Base-by-base conservation (phyloP, 1,139 yeast species). In the Hanseniaspora gamundiae region DNA sequence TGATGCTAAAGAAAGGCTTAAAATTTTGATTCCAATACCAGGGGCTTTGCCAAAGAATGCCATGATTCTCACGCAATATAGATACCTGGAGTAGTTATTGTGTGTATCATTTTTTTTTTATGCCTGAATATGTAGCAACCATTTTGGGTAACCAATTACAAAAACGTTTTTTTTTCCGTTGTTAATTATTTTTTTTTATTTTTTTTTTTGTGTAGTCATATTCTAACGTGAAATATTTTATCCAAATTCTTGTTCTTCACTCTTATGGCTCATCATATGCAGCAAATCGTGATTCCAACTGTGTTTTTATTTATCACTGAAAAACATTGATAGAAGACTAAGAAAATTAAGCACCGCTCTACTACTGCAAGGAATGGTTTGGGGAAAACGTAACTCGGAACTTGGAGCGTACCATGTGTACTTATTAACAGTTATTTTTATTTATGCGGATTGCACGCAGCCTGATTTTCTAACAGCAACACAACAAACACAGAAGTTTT, bases 11-110 rank as follows among this genome's bases (percentile, higher is more conserved):
- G 40, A 40, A 17, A 11, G 41, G 30, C 60, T 86, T 49, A 80
- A 80, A 55, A 71, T 91, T 5, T 68, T 88, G 50, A 70, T 88
- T 52, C 97, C 98, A 0, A 81, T 84, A 20, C 95, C 95, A 1
- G 94, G 95, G 0, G 72, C 79, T 38, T 66, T 87, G 35, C 98
- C 98, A 0, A 66, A 70, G n/a, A 72, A 75, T 48, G 78, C 80
- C 1, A 66, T 80, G 55, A 58, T 84, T 1, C 61, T 83, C 39
- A 87, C 94, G 2, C 73, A 75, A 40, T 76, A 73, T 54, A 74
- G 87, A 50, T 84, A 80, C 56, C 71, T 77, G 39, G 94, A 84
- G 61, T 82, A 65, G 58, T 8, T n/a, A 4, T 33, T 5, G 11
- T n/a, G 13, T 28, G n/a, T 28, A 13, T 7, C 26, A 24, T n/a